phyloP scores from a whole-genome alignment of 2,329 filamentous ascomycete genomes.

The Phoma sp. region DNA sequence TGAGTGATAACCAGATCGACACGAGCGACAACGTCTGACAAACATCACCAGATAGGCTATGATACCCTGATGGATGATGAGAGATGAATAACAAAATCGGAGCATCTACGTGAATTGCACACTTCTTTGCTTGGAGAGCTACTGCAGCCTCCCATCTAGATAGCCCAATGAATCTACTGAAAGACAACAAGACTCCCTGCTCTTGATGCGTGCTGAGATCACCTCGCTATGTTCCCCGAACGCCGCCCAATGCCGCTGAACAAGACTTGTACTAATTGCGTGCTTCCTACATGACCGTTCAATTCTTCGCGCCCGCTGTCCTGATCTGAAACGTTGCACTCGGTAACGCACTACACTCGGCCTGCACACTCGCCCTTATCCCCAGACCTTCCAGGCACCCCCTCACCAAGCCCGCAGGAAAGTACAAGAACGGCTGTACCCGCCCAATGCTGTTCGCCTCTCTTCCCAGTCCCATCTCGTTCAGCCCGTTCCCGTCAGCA shows the following conservation, averaged over 20 bases:
- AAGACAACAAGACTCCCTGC: conserved; percentile 7
- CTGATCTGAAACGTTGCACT: conserved; percentile 95
- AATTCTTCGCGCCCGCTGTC: conserved; percentile 72
- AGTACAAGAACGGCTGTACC: conserved; percentile 76
- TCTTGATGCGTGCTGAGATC: not conserved
- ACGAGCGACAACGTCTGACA: not conserved
- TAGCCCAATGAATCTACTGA: conserved; percentile 10
- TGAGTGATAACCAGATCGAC: conserved; percentile 22
- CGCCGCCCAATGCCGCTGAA: conserved; percentile 43
- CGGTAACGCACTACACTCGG: conserved; percentile 85
- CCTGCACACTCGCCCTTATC: conserved; percentile 88
- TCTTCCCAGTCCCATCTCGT: conserved; percentile 51
- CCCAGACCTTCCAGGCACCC: conserved; percentile 92
- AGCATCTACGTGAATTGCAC: conserved; percentile 10
- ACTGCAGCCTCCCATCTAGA: conserved; percentile 13
- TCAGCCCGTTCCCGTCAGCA: conserved; percentile 14
- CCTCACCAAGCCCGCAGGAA: conserved; percentile 89
- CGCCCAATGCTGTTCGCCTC: conserved; percentile 52
- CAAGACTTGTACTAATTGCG: not conserved
- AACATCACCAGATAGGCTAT: conserved; percentile 26
- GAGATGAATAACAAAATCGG: conserved; percentile 16
- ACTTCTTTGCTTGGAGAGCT: conserved; percentile 10
- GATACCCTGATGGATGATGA: conserved; percentile 19
- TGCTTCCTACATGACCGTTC: conserved; percentile 29
- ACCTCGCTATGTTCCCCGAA: conserved; percentile 19